Evolutionary conservation across 257 asterid genomes (phyloP).

Genomic region (Orobanche coerulescens): DNA sequence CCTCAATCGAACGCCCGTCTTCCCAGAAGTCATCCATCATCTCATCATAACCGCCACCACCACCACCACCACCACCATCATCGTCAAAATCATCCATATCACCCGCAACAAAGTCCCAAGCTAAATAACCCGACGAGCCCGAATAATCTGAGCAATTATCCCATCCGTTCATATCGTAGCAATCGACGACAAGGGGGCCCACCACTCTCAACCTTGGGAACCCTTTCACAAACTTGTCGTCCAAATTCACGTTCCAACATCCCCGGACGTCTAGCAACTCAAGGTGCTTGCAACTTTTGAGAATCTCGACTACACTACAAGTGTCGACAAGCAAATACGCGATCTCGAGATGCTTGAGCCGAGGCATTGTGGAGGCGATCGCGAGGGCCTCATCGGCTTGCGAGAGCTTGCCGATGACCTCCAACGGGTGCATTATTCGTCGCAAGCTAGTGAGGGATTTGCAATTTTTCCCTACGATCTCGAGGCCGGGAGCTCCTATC

Average conservation of each 20-base stretch:
- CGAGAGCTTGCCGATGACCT: constrained; percentile 51
- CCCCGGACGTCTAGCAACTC: constrained; percentile 74
- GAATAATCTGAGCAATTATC: constrained; percentile 65
- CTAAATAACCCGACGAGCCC: constrained; percentile 53
- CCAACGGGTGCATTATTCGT: constrained; percentile 71
- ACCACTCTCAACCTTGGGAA: constrained; percentile 43
- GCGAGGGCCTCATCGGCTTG: constrained; percentile 80
- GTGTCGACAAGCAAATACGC: constrained; percentile 68
- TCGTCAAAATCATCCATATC: constrained; percentile 37
- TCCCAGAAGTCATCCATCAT: constrained; percentile 44
- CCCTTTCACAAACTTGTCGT: constrained; percentile 41
- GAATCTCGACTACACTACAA: constrained; percentile 41
- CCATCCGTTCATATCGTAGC: constrained; percentile 52
- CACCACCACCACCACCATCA: constrained; percentile 18
- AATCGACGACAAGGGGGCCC: constrained; percentile 59
- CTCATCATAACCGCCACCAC: constrained; percentile 14
- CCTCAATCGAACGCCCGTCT: constrained; percentile 45
- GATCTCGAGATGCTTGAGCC: constrained; percentile 71
- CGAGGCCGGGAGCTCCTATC: constrained; percentile 63
- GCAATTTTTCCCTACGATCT: constrained; percentile 59
- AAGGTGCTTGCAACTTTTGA: constrained; percentile 46
- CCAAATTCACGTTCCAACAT: constrained; percentile 72
- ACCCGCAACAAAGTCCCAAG: constrained; percentile 63
- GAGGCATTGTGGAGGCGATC: constrained; percentile 65
- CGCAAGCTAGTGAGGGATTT: constrained; percentile 48